phyloP scores from a whole-genome alignment of 192 early-diverging fungal species.

The Gaertneriomyces semiglobifer region DNA sequence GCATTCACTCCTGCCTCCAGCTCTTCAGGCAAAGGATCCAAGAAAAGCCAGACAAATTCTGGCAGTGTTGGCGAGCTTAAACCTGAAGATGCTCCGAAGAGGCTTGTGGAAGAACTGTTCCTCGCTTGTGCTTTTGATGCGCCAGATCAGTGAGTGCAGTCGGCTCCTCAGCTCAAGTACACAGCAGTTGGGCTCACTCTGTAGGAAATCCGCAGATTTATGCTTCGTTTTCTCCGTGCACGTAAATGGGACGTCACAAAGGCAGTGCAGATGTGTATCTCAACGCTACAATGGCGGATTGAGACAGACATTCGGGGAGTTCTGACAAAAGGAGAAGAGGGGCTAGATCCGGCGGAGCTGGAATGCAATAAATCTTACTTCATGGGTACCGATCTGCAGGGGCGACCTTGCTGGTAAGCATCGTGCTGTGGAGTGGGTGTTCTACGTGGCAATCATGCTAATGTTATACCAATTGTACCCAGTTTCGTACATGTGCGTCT shows the following conservation, averaged over 20 bases:
- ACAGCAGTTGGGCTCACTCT: no score
- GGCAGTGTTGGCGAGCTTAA: neutral
- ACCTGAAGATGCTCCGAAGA: neutral
- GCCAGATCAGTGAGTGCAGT: constrained; percentile 2
- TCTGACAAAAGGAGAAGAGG: constrained; percentile 54
- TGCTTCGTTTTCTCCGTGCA: constrained; percentile 79
- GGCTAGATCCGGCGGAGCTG: constrained; percentile 48
- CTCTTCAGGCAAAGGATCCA: neutral
- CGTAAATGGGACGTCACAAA: constrained; percentile 83
- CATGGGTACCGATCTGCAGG: constrained; percentile 47
- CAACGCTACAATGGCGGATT: constrained; percentile 71
- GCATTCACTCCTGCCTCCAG: neutral
- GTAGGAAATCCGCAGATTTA: constrained; percentile 43
- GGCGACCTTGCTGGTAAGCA: constrained; percentile 52
- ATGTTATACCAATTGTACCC: neutral
- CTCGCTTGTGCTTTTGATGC: constrained; percentile 18
- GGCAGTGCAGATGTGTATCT: constrained; percentile 68
- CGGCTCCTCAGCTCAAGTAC: no score
- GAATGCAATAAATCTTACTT: constrained; percentile 52
- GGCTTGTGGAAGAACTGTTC: constrained; percentile 19
- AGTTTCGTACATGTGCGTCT: constrained; percentile 45
- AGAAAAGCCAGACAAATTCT: neutral
- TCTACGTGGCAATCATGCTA: neutral
- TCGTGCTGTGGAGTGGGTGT: no score
- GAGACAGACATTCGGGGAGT: constrained; percentile 55